Evolutionary conservation across 2,329 filamentous ascomycete genomes (phyloP).

Genomic region (Paecilomyces dactylethromorphus): DNA sequence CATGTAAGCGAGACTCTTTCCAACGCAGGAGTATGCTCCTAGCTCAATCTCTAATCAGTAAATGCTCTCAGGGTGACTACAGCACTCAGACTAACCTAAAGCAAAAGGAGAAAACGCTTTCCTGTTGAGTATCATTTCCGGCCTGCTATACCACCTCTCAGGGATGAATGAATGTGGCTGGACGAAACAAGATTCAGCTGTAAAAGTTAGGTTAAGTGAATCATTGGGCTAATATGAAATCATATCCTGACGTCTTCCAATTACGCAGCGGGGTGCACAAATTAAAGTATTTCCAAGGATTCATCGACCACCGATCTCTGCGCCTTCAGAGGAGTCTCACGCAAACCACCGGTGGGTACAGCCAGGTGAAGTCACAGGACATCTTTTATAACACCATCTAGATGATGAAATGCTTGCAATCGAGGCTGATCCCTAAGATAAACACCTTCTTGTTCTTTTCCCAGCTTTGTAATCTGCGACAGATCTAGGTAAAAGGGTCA

Average conservation of each 20-base stretch:
- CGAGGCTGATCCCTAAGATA: no score
- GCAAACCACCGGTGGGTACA: constrained; percentile 26
- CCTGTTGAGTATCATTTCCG: constrained; percentile 25
- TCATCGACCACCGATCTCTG: constrained; percentile 23
- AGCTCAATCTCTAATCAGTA: constrained; percentile 4
- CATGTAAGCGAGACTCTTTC: constrained; percentile 20
- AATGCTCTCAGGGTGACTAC: no score
- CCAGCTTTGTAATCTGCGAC: no score
- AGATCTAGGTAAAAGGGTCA: no score
- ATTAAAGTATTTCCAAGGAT: constrained; percentile 34
- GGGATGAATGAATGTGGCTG: constrained; percentile 28
- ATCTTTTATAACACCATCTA: constrained; percentile 34
- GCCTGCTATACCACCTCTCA: constrained; percentile 30
- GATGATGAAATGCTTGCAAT: not conserved
- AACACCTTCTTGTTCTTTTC: no score
- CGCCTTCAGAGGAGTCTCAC: constrained; percentile 35
- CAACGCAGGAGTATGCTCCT: constrained; percentile 21
- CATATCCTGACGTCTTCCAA: constrained; percentile 10
- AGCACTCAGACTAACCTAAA: no score
- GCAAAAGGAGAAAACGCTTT: constrained; percentile 28
- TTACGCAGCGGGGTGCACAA: constrained; percentile 19
- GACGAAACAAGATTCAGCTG: constrained; percentile 15
- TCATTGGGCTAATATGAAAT: no score
- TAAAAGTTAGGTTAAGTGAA: not conserved
- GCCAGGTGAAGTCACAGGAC: constrained; percentile 32